Evolutionary conservation across 106 monocot species (phyloP), one percentile per base, ranked within the genome.

Genomic region (Xerophyta viscosa): DNA sequence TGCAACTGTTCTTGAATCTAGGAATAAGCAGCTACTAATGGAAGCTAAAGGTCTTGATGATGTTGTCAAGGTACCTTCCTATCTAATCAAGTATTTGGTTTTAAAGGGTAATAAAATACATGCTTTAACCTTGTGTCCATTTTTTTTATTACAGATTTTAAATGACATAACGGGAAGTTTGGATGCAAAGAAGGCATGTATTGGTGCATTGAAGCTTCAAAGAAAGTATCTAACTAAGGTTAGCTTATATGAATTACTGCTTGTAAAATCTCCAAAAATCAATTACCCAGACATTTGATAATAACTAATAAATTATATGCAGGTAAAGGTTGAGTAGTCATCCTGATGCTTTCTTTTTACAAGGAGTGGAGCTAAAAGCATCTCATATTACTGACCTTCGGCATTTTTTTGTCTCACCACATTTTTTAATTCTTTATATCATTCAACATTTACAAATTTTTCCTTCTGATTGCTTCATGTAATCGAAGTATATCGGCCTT

Each of bases 21-120:
- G 57, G 65, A 87, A 83, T 61, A 76, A 74, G 61, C 48, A 29
- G 22, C 48, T 92, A 2, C 36, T 83, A 58, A 67, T 36, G 57
- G 92, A 92, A 25, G 87, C 92, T 30, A 86, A 77, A 74, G 87
- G 86, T 31, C 52, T 83, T 7, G 87, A 92, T 54, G 87, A 87
- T 74, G 70, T 92, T 56, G 87, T 92, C 33, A 79, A 86, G 91
- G 91, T 91, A 6, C 29, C 27, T 31, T 36, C 41, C 53, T 73
- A 37, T 58, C 72, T 61, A 20, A 17, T n/a, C 19, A 46, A 11
- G 5, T 33, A 33, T 33, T 33, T 33, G 33, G n/a, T n/a, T n/a
- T n/a, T n/a, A n/a, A n/a, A n/a, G n/a, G n/a, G n/a, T n/a, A n/a
- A n/a, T n/a, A n/a, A n/a, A n/a, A n/a, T n/a, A n/a, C n/a, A n/a